Evolutionary conservation across 2,329 filamentous ascomycete species (phyloP), one percentile per base, ranked within the genome.

Genomic region (Boeremia lycopersici): DNA sequence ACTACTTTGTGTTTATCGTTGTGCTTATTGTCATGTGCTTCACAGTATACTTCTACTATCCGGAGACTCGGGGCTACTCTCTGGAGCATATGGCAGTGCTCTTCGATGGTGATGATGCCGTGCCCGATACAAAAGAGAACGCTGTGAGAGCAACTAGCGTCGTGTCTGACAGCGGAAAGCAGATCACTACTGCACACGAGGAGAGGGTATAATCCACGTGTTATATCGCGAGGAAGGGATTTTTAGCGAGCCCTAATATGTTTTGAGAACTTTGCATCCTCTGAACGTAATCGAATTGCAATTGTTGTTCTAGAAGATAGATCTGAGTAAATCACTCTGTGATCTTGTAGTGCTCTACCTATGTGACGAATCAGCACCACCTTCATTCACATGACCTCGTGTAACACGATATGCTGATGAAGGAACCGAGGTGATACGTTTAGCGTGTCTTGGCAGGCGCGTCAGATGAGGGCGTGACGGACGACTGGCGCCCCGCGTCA

Each of bases 81-180:
- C 48, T 62, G 15, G 60, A 62, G 36, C 40, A 57, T 6, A 56
- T 62, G 35, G 51, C 57, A 15, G 38, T 53, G 8, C 34, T 62
- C 0, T 62, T 62, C 17, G 58, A 61, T 25, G 55, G 54, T 3
- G 34, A 56, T 0, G 72, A 78, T 7, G 23, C 19, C n/a, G 34
- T 36, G 34, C 10, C 17, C 7, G 34, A 36, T 17, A 17, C 34
- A 7, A 19, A 36, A 17, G 34, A 36, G 34, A 19, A n/a, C 11
- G 34, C 34, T 10, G 19, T 36, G 2, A 36, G 34, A 4, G 34
- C 34, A 9, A 36, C 17, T 7, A 36, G 34, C 5, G n/a, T 19
- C 1, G 12, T 36, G 3, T 36, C 34, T 10, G 34, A 11, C 2
- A 36, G 15, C 1, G 17, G 15, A 9, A 36, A 36, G 19, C 9